These are phyloP conservation scores for Debaryomyces coudertii DNA, from an alignment of 1,139 yeast species.

Conservation along the genomic window DNA sequence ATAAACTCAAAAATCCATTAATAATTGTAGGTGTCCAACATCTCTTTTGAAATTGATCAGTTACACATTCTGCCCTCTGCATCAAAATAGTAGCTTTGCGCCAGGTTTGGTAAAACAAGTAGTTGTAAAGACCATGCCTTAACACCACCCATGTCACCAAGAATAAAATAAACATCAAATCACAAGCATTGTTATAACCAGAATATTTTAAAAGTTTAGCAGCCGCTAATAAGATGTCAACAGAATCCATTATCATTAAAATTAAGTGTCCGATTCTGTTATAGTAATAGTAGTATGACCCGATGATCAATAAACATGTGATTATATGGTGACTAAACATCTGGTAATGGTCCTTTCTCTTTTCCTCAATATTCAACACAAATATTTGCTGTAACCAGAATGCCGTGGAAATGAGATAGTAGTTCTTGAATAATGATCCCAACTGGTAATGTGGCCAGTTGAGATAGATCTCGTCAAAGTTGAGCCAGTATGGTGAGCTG, in stretches of 20 bases:
- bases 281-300: conserved; percentile 74
- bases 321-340: conserved; percentile 90
- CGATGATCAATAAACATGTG: conserved; percentile 66
- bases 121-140: conserved; percentile 77
- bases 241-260: conserved; percentile 79
- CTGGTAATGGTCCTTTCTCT: conserved; percentile 80
- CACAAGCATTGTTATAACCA: conserved; percentile 63
- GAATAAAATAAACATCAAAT: conserved; percentile 67
- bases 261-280: conserved; percentile 81
- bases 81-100: conserved; percentile 38
- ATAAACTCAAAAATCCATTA: conserved; percentile 54
- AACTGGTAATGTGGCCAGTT: conserved; percentile 76
- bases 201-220: conserved; percentile 82
- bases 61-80: conserved; percentile 41
- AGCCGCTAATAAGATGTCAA: conserved; percentile 67
- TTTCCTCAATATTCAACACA: conserved; percentile 74
- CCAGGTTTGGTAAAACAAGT: conserved; percentile 59
- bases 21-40: conserved; percentile 65
- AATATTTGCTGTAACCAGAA: conserved; percentile 83
- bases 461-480: conserved; percentile 62
- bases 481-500: conserved; percentile 60
- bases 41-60: conserved; percentile 33
- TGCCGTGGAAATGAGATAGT: conserved; percentile 72
- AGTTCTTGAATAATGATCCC: conserved; percentile 57
- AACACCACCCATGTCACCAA: conserved; percentile 68